Evolutionary conservation across 2,329 filamentous ascomycete species (phyloP).

Genomic region (Davidsoniella virescens): DNA sequence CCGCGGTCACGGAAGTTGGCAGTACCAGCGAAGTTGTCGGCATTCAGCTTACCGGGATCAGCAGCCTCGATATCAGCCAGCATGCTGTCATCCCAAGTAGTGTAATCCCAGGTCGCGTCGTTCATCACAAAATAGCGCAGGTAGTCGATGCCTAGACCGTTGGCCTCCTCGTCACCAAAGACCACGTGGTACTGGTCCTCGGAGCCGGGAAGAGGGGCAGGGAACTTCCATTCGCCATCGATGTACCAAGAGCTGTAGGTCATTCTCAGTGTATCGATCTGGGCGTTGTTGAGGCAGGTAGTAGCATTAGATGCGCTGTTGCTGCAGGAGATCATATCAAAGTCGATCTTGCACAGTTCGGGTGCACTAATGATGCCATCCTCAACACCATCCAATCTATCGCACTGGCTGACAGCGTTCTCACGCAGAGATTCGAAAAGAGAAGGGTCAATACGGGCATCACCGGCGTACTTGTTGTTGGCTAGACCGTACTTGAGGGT

Average conservation of each 20-base stretch:
- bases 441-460: slow-evolving; percentile 26
- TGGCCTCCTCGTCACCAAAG: slow-evolving; percentile 19
- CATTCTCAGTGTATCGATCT: slow-evolving; percentile 21
- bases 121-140: slow-evolving; percentile 19
- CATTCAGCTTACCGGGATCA: slow-evolving; percentile 24
- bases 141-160: slow-evolving; percentile 22
- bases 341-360: slow-evolving; percentile 27
- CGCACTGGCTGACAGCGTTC: slow-evolving; percentile 34
- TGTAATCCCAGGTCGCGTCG: slow-evolving; percentile 1
- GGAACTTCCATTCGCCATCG: slow-evolving; percentile 20
- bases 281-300: slow-evolving; percentile 26
- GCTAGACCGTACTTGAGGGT: slow-evolving; percentile 21
- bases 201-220: slow-evolving; percentile 29
- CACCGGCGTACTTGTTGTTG: slow-evolving; percentile 29
- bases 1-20: slow-evolving; percentile 22
- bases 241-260: slow-evolving; percentile 19
- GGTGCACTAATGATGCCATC: slow-evolving; percentile 35
- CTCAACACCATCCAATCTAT: slow-evolving; percentile 29
- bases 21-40: slow-evolving; percentile 23
- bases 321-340: slow-evolving; percentile 24
- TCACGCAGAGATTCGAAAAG: slow-evolving; percentile 28
- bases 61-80: slow-evolving; percentile 19
- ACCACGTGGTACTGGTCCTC: slow-evolving; percentile 20
- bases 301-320: slow-evolving; percentile 16
- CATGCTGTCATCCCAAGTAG: slow-evolving; percentile 22